Evolutionary conservation across 352 stramenopile genomes (phyloP), one percentile per base, ranked within the genome.

Genomic region (Pythium grandisporangium): DNA sequence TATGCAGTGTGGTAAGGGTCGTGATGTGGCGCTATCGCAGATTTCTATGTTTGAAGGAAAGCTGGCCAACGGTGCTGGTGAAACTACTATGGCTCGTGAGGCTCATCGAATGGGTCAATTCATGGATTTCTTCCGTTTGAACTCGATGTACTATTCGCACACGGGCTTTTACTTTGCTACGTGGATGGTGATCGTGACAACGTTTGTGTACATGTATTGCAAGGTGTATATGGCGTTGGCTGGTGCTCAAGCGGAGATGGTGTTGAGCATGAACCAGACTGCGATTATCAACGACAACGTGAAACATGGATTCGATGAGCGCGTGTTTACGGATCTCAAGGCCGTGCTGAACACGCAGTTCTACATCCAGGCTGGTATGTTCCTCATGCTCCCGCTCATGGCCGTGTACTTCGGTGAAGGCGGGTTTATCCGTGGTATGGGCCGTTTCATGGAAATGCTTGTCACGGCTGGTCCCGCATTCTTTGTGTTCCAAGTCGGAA

Each of bases 91-190:
- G 4, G 66, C 71, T n/a, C 75, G 75, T 38, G 75, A 88, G 40
- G 72, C 65, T 22, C 75, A 88, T 42, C 75, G 75, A 14, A 88
- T 88, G 75, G 75, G 75, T 22, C 70, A 83, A 46, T 85, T 85
- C 40, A 62, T 88, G 58, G 75, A 88, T 36, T 88, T 88, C 50
- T 88, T 82, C 53, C 75, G 75, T 42, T 42, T 88, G 16, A 84
- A 85, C 53, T 88, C 75, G 27, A 88, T 88, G 75, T 88, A 83
- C 61, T 88, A 88, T 56, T 84, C 72, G 41, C 75, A 88, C 48
- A 88, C 70, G 23, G 75, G 75, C 32, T 88, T 88, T 41, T 88
- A 86, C 53, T 86, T 83, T 36, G 72, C 71, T 12, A 88, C 75
- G 27, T 86, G 72, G 72, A 82, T 88, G 69, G 84, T 70, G 4